Conservation (phyloP, 2,329 filamentous ascomycete genomes). For the Xylaria sp. region DNA sequence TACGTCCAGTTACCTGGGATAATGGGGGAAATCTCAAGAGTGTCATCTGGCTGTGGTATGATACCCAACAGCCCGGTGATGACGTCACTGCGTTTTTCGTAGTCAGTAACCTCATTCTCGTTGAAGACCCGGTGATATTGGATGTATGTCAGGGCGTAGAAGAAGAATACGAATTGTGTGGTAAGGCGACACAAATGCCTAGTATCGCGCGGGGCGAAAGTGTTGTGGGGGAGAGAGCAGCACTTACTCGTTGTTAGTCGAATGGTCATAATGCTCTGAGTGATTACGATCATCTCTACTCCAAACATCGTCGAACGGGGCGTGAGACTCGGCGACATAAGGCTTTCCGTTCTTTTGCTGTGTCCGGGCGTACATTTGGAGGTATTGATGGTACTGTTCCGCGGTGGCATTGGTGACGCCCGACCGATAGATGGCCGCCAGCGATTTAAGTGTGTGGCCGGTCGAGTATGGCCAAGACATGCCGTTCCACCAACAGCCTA, state of each 20-base stretch:
- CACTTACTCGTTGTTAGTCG: constrained; percentile 47
- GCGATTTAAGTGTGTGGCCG: constrained; percentile 47
- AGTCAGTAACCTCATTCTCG: background rate
- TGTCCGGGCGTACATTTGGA: constrained; percentile 47
- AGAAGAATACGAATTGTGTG: background rate
- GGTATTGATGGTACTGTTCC: constrained; percentile 45
- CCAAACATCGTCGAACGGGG: constrained; percentile 46
- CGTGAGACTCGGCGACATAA: constrained; percentile 52
- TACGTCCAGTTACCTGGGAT: constrained; percentile 46
- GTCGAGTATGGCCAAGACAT: constrained; percentile 54
- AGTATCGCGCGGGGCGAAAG: no score
- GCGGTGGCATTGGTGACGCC: constrained; percentile 43
- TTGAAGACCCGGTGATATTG: background rate
- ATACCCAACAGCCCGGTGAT: constrained; percentile 51
- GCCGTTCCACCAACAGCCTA: constrained; percentile 52
- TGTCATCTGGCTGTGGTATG: constrained; percentile 46
- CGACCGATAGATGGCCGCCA: constrained; percentile 46
- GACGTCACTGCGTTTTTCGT: constrained; percentile 39
- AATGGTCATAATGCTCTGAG: constrained; percentile 51
- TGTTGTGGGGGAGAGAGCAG: background rate
- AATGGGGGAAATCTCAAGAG: constrained; percentile 47
- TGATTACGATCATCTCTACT: constrained; percentile 46
- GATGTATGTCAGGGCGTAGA: background rate
- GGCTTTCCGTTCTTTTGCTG: constrained; percentile 50
- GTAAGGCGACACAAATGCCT: background rate